These are phyloP conservation scores for Debaryomyces subglobosus DNA, from an alignment of 1,139 yeast species.

Conservation along the genomic window DNA sequence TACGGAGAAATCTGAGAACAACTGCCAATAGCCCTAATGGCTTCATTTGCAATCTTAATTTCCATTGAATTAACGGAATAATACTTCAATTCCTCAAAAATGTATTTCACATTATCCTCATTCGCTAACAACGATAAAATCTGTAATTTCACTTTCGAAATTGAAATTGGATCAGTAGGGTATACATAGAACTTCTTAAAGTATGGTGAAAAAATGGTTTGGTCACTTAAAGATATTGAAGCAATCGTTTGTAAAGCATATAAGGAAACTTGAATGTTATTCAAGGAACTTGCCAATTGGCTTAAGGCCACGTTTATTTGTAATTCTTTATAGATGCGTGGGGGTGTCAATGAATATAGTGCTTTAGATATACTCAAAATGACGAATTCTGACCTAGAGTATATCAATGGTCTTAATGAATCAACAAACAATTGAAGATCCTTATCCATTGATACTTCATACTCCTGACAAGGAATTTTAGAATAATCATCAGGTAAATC, in stretches of 20 bases:
- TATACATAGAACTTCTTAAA: constrained; percentile 58
- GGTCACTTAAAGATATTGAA: constrained; percentile 37
- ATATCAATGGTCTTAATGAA: constrained; percentile 46
- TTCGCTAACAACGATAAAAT: constrained; percentile 62
- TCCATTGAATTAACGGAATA: constrained; percentile 51
- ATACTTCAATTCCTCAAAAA: constrained; percentile 71
- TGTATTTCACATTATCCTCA: constrained; percentile 50
- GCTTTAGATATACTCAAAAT: constrained; percentile 64
- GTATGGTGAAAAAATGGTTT: constrained; percentile 48
- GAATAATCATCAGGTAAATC: constrained; percentile 44
- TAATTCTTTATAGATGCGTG: constrained; percentile 48
- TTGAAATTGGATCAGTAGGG: constrained; percentile 54
- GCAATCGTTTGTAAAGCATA: constrained; percentile 48
- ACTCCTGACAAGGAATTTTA: constrained; percentile 30
- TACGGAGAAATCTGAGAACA: constrained; percentile 46
- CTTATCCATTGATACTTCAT: constrained; percentile 50
- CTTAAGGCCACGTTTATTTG: constrained; percentile 55
- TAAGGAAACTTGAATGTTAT: constrained; percentile 34
- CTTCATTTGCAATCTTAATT: constrained; percentile 47
- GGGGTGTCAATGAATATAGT: constrained; percentile 56
- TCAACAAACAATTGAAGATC: constrained; percentile 61
- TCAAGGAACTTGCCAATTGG: constrained; percentile 35
- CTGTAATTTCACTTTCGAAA: constrained; percentile 61
- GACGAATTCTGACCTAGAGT: constrained; percentile 61
- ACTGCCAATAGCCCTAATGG: constrained; percentile 61